Conservation (phyloP, 345 rosid species). For the Eucalyptus viminalis region DNA sequence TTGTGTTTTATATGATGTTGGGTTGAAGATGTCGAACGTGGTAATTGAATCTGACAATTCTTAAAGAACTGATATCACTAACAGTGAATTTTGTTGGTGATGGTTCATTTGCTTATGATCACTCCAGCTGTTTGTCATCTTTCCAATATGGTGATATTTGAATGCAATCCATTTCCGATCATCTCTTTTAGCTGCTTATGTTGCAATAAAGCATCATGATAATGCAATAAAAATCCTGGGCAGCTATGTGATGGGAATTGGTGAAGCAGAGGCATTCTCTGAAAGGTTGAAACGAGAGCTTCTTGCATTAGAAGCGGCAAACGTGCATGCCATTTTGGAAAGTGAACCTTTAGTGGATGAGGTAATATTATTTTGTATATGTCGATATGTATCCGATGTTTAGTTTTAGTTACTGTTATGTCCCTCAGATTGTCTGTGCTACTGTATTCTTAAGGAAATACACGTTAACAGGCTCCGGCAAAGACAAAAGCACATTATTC, state of each 20-base stretch:
- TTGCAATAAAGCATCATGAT: background rate
- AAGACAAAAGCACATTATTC: background rate
- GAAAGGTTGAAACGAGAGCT: slow-evolving; percentile 97
- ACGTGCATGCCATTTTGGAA: slow-evolving; percentile 98
- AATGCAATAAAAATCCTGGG: background rate
- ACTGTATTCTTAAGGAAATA: background rate
- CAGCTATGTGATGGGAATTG: slow-evolving; percentile 98
- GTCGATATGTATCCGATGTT: background rate
- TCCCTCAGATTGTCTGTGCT: background rate
- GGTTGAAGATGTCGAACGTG: background rate
- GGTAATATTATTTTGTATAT: slow-evolving; percentile 23
- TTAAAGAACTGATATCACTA: background rate
- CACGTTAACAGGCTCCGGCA: background rate
- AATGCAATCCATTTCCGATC: background rate
- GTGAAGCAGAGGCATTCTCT: slow-evolving; percentile 98
- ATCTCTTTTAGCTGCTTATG: background rate
- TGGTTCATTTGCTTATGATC: background rate
- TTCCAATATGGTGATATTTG: background rate
- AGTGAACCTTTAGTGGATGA: slow-evolving; percentile 90
- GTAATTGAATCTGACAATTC: background rate
- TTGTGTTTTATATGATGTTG: background rate
- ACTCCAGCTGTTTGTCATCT: background rate
- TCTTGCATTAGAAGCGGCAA: slow-evolving; percentile 97
- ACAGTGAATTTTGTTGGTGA: background rate
- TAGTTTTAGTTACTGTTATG: background rate